These are phyloP conservation scores for Penicillium macrosclerotiorum DNA, from an alignment of 495 filamentous ascomycete species.

Conservation along the genomic window DNA sequence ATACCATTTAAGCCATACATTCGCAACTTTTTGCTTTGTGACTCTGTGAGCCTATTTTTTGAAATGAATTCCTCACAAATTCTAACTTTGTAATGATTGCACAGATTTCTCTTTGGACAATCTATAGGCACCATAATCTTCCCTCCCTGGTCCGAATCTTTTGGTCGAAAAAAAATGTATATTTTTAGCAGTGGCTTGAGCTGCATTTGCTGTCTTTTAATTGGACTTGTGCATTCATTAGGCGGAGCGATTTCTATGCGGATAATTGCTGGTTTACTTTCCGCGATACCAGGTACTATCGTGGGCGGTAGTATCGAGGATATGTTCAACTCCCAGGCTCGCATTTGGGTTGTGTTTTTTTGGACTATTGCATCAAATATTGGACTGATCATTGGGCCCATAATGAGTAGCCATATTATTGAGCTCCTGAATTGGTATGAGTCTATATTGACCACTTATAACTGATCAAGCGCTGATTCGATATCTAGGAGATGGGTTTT, in stretches of 20 bases:
- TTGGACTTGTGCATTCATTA: constrained; percentile 37
- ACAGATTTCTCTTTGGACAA: constrained; percentile 51
- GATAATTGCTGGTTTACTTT: constrained; percentile 44
- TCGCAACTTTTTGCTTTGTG: constrained; percentile 40
- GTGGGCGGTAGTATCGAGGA: constrained; percentile 52
- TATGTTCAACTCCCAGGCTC: constrained; percentile 44
- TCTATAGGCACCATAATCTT: constrained; percentile 48
- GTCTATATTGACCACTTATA: neutral
- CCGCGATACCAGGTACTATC: constrained; percentile 50
- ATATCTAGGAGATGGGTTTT: constrained; percentile 44
- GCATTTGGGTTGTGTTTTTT: constrained; percentile 49
- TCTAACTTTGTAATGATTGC: neutral
- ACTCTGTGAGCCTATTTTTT: constrained; percentile 37
- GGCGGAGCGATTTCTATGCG: constrained; percentile 41
- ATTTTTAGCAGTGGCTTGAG: constrained; percentile 44
- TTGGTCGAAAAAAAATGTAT: constrained; percentile 52
- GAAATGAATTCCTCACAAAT: too few relatives aligned
- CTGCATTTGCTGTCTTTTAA: constrained; percentile 40
- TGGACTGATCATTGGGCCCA: constrained; percentile 44
- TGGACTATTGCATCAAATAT: constrained; percentile 46
- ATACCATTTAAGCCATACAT: constrained; percentile 25
- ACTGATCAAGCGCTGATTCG: neutral
- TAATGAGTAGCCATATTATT: constrained; percentile 43
- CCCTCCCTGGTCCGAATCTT: constrained; percentile 51
- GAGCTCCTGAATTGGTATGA: constrained; percentile 33